Conservation (phyloP, 805 yeast species). For the Naumovozyma baii region DNA sequence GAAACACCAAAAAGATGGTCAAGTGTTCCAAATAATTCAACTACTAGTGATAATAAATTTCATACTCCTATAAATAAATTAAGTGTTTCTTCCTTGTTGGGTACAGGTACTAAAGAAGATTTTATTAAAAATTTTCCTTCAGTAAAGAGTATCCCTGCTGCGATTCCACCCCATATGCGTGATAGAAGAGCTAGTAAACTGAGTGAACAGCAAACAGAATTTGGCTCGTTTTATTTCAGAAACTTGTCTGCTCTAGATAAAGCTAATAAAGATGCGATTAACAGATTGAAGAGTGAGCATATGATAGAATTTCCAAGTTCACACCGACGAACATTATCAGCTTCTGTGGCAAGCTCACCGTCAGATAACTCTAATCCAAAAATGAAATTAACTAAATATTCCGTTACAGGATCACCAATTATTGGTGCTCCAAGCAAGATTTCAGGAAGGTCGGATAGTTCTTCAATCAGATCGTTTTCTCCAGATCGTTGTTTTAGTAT, state of each 20-base stretch:
- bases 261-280: constrained; percentile 88
- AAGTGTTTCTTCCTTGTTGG: constrained; percentile 24
- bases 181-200: constrained; percentile 68
- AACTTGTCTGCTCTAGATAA: constrained; percentile 84
- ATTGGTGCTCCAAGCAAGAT: constrained; percentile 9
- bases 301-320: constrained; percentile 28
- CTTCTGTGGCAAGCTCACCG: constrained; percentile 32
- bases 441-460: constrained; percentile 18
- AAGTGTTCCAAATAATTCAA: constrained; percentile 9
- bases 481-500: constrained; percentile 20
- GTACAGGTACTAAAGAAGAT: constrained; percentile 17
- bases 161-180: constrained; percentile 46
- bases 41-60: constrained; percentile 1
- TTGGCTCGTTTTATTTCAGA: constrained; percentile 87
- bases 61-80: constrained; percentile 19
- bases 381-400: constrained; percentile 10
- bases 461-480: constrained; percentile 20
- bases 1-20: constrained; percentile 7
- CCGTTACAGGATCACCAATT: constrained; percentile 15
- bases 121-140: constrained; percentile 31
- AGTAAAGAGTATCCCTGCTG: constrained; percentile 35
- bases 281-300: constrained; percentile 77
- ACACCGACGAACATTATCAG: constrained; percentile 28
- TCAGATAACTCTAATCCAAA: constrained; percentile 22
- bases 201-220: constrained; percentile 62